Percentiles rank a stretch among this genome's conserved stretches.
Conservation (phyloP, 2,329 filamentous ascomycete genomes). For the Neofusicoccum laricinum region DNA sequence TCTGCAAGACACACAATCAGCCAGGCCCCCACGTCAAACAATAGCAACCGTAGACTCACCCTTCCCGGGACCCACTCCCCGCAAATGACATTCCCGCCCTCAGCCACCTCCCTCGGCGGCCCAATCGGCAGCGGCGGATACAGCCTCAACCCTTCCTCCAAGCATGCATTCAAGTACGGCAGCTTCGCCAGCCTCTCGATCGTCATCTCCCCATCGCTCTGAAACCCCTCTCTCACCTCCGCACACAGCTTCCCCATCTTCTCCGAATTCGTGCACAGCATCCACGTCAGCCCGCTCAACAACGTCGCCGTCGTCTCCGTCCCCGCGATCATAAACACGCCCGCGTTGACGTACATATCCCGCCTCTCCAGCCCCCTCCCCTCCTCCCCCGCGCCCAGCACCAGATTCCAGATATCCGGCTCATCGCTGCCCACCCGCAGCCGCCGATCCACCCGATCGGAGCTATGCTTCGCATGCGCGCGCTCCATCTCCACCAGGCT, state of each 20-base stretch:
- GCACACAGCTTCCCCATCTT: not conserved
- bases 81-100: too few relatives aligned
- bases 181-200: not conserved
- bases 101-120: too few relatives aligned
- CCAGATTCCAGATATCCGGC: conserved; percentile 41
- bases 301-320: conserved; percentile 45
- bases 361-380: conserved; percentile 4
- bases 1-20: too few relatives aligned
- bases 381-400: conserved; percentile 32
- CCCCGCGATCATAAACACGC: conserved; percentile 42
- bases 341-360: conserved; percentile 36
- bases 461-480: not conserved
- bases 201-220: not conserved
- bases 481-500: not conserved
- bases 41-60: too few relatives aligned
- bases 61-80: too few relatives aligned
- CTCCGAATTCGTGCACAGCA: conserved; percentile 24
- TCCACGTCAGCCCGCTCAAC: conserved; percentile 37
- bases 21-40: too few relatives aligned
- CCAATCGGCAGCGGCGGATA: conserved; percentile 43
- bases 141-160: conserved; percentile 43
- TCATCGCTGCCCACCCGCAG: conserved; percentile 19
- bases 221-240: not conserved
- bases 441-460: conserved; percentile 23
- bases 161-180: conserved; percentile 19